Percentiles rank a stretch among this genome's conserved stretches.
phyloP scores from a whole-genome alignment of 2,329 filamentous ascomycete genomes.

The Ophiosphaerella korrae region DNA sequence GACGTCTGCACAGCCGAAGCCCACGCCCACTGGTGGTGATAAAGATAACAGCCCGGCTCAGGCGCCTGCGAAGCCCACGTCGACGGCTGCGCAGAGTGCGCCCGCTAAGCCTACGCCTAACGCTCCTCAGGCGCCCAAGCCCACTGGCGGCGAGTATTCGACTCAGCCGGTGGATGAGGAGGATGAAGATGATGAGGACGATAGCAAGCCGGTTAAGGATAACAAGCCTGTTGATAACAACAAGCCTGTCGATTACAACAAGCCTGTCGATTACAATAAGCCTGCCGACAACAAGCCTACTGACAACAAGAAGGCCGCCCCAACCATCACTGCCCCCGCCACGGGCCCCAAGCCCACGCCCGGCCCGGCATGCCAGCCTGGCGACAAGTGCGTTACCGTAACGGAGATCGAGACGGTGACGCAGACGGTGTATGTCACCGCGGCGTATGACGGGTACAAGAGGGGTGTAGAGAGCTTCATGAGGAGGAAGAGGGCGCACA shows the following conservation, averaged over 20 bases:
- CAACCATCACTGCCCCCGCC: slow-evolving; percentile 20
- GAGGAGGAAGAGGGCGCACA: slow-evolving; percentile 10
- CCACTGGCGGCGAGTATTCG: slow-evolving; percentile 6
- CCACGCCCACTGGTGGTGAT: background rate
- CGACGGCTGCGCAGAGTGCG: slow-evolving; percentile 11
- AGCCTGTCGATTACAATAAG: background rate
- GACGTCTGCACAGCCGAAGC: slow-evolving; percentile 9
- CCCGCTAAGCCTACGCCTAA: slow-evolving; percentile 4
- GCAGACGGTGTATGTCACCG: slow-evolving; percentile 34
- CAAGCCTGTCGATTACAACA: background rate
- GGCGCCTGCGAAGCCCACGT: slow-evolving; percentile 4
- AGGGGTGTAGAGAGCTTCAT: background rate
- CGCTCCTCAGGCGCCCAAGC: slow-evolving; percentile 13
- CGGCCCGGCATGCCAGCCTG: slow-evolving; percentile 20
- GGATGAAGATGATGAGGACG: slow-evolving; percentile 5
- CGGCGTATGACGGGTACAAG: slow-evolving; percentile 17
- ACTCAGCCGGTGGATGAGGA: slow-evolving; percentile 5
- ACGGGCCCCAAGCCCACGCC: slow-evolving; percentile 26
- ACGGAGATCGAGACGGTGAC: slow-evolving; percentile 31
- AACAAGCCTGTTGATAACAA: slow-evolving; percentile 2
- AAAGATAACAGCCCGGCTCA: background rate
- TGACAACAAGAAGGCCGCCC: slow-evolving; percentile 2
- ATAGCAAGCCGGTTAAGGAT: background rate
- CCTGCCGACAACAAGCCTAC: background rate
- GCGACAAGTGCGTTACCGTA: slow-evolving; percentile 31